Conservation (phyloP, 495 filamentous ascomycete genomes). For the Rusavskia elegans region DNA sequence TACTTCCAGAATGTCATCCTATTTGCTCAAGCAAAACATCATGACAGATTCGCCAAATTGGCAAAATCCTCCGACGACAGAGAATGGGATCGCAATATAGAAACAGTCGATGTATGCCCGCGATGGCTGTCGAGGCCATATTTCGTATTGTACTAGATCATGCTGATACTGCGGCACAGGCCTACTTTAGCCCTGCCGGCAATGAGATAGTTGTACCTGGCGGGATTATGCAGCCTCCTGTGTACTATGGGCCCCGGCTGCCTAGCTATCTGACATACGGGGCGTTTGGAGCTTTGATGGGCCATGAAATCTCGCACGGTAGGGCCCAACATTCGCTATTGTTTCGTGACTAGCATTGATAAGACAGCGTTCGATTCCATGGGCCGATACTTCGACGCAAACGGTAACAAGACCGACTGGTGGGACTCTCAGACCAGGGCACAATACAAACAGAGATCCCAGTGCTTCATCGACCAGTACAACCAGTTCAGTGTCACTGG, state of each 20-base stretch:
- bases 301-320: background rate
- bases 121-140: too few relatives aligned
- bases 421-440: background rate
- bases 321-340: background rate
- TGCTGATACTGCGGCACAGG: background rate
- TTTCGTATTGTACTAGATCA: background rate
- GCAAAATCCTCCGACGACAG: too few relatives aligned
- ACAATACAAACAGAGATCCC: too few relatives aligned
- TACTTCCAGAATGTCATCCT: too few relatives aligned
- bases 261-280: background rate
- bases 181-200: background rate
- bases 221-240: background rate
- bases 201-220: background rate
- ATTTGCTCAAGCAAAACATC: too few relatives aligned
- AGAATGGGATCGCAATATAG: too few relatives aligned
- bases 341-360: too few relatives aligned
- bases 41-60: too few relatives aligned
- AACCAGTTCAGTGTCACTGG: too few relatives aligned
- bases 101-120: too few relatives aligned
- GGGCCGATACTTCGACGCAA: background rate
- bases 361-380: background rate
- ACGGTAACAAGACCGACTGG: background rate
- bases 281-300: background rate
- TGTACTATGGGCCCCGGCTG: background rate
- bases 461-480: too few relatives aligned